Evolutionary conservation across 805 yeast genomes (phyloP).

Genomic region (Ogataea sp.): DNA sequence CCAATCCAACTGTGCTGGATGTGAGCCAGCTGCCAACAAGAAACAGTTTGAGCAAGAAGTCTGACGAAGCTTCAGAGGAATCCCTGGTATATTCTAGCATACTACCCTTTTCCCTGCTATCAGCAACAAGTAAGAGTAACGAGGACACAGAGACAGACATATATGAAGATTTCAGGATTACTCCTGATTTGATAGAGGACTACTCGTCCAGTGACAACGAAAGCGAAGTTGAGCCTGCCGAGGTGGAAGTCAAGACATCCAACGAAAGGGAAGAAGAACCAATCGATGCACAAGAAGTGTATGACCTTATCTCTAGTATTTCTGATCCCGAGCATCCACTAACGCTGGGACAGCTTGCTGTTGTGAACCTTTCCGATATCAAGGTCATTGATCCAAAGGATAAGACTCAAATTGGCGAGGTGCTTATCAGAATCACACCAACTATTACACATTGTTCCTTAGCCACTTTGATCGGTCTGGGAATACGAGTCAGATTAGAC

Average conservation of each 20-base stretch:
- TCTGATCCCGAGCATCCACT: constrained; percentile 98
- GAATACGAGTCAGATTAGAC: constrained; percentile 86
- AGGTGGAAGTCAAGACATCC: neutral
- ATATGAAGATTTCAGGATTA: neutral
- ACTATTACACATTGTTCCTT: constrained; percentile 96
- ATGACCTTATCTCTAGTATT: constrained; percentile 74
- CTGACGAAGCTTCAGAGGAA: constrained; percentile 15
- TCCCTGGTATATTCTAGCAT: constrained; percentile 10
- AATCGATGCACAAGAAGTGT: constrained; percentile 85
- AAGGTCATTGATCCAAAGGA: constrained; percentile 52
- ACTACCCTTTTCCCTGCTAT: constrained; percentile 26
- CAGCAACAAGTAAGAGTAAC: neutral
- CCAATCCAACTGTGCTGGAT: constrained; percentile 83
- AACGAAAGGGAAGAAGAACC: constrained; percentile 42
- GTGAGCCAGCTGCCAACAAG: constrained; percentile 72
- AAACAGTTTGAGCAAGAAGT: constrained; percentile 9
- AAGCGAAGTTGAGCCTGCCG: neutral
- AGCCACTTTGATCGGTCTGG: constrained; percentile 93
- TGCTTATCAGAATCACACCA: constrained; percentile 82
- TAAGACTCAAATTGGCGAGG: constrained; percentile 54
- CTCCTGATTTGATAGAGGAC: neutral
- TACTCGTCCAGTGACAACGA: no score
- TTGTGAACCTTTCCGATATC: constrained; percentile 81
- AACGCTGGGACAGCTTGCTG: constrained; percentile 89
- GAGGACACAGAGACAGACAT: neutral